A percentile compares a stretch with the other conserved stretches of the same genome.
These are phyloP conservation scores for Calonectria naviculata DNA, from an alignment of 2,329 filamentous ascomycete genomes.

Conservation along the genomic window DNA sequence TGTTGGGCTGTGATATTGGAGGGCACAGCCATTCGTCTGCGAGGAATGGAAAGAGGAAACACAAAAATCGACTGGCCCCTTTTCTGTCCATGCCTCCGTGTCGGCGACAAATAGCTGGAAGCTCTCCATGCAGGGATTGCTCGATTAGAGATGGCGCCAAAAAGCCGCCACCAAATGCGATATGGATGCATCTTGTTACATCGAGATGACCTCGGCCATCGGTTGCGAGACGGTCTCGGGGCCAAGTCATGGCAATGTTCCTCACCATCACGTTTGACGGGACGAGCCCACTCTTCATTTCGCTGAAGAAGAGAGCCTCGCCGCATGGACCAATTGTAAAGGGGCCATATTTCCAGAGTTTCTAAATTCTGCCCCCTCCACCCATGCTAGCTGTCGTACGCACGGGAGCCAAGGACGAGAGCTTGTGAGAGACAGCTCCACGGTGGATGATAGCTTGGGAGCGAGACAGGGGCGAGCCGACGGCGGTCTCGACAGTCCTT, in stretches of 20 bases:
- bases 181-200: slow-evolving; percentile 7
- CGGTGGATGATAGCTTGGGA: background rate
- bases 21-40: background rate
- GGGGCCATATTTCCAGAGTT: slow-evolving; percentile 28
- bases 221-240: background rate
- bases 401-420: background rate
- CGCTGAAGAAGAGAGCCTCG: slow-evolving; percentile 24
- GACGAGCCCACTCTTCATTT: slow-evolving; percentile 39
- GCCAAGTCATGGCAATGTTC: slow-evolving; percentile 12
- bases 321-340: slow-evolving; percentile 30
- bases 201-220: slow-evolving; percentile 3
- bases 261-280: slow-evolving; percentile 7
- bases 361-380: slow-evolving; percentile 4
- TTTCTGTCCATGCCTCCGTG: background rate
- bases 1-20: background rate
- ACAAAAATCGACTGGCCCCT: slow-evolving; percentile 6
- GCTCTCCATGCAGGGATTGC: slow-evolving; percentile 6
- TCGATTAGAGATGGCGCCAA: slow-evolving; percentile 29
- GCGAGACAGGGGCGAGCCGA: background rate
- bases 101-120: background rate
- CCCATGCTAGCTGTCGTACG: slow-evolving; percentile 13
- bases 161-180: slow-evolving; percentile 21
- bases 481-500: background rate
- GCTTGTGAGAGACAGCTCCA: slow-evolving; percentile 6
- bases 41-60: slow-evolving; percentile 5